These are phyloP conservation scores for Monosporascus sp. DNA, from an alignment of 2,329 filamentous ascomycete genomes.

Conservation along the genomic window DNA sequence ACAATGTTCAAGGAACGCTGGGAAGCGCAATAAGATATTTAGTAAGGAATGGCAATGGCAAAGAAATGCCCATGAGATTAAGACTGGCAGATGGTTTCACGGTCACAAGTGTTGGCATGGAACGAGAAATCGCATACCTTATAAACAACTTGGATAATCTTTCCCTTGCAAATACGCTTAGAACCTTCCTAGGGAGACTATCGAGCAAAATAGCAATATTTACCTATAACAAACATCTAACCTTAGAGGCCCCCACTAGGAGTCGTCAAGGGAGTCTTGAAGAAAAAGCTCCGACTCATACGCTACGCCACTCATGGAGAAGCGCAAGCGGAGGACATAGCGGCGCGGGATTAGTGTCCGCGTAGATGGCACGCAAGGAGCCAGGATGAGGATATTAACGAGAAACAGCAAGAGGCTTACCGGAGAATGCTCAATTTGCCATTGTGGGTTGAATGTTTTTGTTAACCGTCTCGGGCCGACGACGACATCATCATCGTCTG, in stretches of 20 bases:
- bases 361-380: constrained; percentile 25
- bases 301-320: constrained; percentile 19
- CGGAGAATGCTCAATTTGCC: constrained; percentile 28
- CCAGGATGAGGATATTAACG: constrained; percentile 18
- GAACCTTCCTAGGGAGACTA: not conserved
- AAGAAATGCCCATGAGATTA: constrained; percentile 25
- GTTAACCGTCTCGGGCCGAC: constrained; percentile 14
- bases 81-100: constrained; percentile 16
- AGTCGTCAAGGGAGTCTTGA: constrained; percentile 23
- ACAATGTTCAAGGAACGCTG: constrained; percentile 27
- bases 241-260: constrained; percentile 18
- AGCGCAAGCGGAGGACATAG: constrained; percentile 8
- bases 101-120: constrained; percentile 23
- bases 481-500: constrained; percentile 2
- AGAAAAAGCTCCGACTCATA: constrained; percentile 22
- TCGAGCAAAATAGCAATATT: constrained; percentile 16
- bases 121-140: constrained; percentile 28
- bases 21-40: constrained; percentile 29
- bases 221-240: constrained; percentile 18
- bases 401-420: constrained; percentile 23
- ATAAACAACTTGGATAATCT: constrained; percentile 19
- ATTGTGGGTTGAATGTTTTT: constrained; percentile 3
- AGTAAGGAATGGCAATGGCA: constrained; percentile 32
- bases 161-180: constrained; percentile 2
- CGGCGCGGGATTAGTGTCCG: constrained; percentile 5